Evolutionary conservation across 805 yeast genomes (phyloP).

Genomic region (Maudiozyma bulderi): DNA sequence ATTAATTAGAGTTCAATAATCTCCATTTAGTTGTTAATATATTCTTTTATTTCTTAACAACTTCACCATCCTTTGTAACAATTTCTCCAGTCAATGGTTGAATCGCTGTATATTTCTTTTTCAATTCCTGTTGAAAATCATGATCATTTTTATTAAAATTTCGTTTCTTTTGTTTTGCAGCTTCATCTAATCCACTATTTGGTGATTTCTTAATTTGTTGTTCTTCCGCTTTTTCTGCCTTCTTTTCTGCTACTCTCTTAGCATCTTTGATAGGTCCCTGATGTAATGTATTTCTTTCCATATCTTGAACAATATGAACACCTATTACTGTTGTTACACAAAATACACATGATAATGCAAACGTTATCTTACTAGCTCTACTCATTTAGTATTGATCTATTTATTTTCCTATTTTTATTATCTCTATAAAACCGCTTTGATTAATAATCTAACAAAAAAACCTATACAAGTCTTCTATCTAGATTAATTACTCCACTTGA

Average conservation of each 20-base stretch:
- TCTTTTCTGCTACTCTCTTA: conserved; percentile 43
- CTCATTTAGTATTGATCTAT: conserved; percentile 42
- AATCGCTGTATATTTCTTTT: conserved; percentile 43
- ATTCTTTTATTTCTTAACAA: background rate
- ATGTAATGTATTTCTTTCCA: conserved; percentile 62
- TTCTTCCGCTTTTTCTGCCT: conserved; percentile 19
- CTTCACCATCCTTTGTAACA: conserved; percentile 33
- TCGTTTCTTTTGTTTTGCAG: conserved; percentile 36
- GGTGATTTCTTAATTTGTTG: conserved; percentile 21
- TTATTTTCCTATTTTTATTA: too few species aligned
- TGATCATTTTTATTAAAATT: conserved; percentile 54
- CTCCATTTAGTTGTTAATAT: too few species aligned
- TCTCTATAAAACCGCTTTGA: background rate
- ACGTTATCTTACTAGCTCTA: conserved; percentile 66
- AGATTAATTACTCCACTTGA: too few species aligned
- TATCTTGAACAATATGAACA: conserved; percentile 60
- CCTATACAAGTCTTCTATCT: too few species aligned
- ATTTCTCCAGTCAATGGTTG: conserved; percentile 58
- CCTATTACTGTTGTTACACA: conserved; percentile 54
- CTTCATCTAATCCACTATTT: conserved; percentile 5
- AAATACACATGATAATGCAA: conserved; percentile 46
- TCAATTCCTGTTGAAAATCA: conserved; percentile 50
- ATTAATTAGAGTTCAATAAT: too few species aligned
- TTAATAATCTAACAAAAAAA: too few species aligned
- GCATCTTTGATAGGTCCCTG: conserved; percentile 85